phyloP scores from a whole-genome alignment of 306 rosid species.

The Prunus mira region DNA sequence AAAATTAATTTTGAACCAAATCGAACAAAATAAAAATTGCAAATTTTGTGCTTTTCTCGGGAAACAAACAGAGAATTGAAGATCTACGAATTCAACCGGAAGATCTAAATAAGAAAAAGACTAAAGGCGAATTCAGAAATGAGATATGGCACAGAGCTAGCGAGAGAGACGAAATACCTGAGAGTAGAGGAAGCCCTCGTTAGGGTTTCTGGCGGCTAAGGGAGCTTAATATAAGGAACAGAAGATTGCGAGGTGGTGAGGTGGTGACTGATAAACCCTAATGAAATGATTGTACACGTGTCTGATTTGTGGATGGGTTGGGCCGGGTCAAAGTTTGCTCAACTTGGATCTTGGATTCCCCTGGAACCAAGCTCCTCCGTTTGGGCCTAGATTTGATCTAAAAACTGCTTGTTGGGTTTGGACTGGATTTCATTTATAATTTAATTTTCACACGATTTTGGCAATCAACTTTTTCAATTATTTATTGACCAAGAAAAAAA shows the following conservation, averaged over 20 bases:
- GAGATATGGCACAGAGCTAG: neutral
- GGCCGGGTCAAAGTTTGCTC: neutral
- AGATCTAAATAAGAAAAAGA: neutral
- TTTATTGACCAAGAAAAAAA: too few relatives aligned
- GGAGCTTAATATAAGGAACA: neutral
- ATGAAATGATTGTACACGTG: neutral
- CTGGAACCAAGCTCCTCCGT: too few relatives aligned
- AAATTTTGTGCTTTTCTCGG: neutral
- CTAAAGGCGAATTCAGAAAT: neutral
- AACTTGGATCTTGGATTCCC: too few relatives aligned
- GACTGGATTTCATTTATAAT: too few relatives aligned
- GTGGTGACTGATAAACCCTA: neutral
- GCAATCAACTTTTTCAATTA: too few relatives aligned
- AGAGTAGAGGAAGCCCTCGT: constrained; percentile 10
- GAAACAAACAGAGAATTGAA: constrained; percentile 9
- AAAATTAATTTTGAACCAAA: neutral
- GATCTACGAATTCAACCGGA: neutral
- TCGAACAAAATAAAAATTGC: neutral
- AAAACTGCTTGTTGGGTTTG: too few relatives aligned
- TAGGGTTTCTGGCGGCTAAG: constrained; percentile 27
- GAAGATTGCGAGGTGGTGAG: neutral
- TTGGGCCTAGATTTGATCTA: too few relatives aligned
- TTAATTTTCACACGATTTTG: too few relatives aligned
- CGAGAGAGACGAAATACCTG: constrained; percentile 23
- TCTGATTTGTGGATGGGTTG: neutral